Conservation (phyloP, 106 monocot genomes). For the Dendrobium catenatum region DNA sequence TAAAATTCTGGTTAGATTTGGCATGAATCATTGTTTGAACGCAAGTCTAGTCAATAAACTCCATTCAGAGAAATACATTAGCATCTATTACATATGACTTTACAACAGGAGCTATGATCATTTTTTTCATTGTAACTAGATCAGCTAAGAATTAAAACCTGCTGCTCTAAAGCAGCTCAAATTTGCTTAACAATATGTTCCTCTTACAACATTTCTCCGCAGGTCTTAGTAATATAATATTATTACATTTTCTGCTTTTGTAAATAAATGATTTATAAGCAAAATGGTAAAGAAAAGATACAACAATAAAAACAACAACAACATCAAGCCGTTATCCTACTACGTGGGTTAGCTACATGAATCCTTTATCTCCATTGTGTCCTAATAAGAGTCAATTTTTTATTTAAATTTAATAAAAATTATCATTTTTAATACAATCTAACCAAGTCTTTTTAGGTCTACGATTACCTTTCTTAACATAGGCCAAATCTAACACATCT, state of each 20-base stretch:
- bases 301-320: neutral
- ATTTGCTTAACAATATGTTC: neutral
- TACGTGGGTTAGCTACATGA: no score
- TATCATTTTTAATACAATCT: no score
- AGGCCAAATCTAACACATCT: no score
- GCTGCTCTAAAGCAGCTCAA: neutral
- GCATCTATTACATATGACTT: neutral
- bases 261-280: neutral
- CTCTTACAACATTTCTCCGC: neutral
- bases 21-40: neutral
- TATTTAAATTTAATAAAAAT: no score
- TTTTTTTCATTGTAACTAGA: neutral
- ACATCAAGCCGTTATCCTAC: neutral
- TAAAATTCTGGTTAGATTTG: neutral
- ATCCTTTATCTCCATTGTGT: no score
- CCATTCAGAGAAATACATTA: neutral
- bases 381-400: no score
- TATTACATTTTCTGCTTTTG: neutral
- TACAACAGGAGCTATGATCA: neutral
- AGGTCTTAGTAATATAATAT: neutral
- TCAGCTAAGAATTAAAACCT: neutral
- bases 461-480: no score
- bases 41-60: neutral
- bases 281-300: neutral
- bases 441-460: no score